Evolutionary conservation across 768 basidiomycete genomes (phyloP).

Genomic region (Tulasnella sp.): DNA sequence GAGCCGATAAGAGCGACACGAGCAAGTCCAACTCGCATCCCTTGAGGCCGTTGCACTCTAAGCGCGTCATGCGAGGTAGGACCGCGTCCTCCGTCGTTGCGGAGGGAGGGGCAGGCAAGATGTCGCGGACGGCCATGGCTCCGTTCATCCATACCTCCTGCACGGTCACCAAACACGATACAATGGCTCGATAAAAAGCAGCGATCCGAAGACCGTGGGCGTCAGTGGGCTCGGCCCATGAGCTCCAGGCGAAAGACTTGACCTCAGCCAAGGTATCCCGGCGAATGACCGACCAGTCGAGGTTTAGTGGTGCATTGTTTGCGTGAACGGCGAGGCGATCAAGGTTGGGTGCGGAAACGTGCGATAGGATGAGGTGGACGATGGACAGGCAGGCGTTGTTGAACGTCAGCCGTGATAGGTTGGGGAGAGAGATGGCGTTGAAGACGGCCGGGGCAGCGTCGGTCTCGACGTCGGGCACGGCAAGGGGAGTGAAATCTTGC

Average conservation of each 20-base stretch:
- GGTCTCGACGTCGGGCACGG: background rate
- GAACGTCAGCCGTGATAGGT: background rate
- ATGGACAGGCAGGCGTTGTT: background rate
- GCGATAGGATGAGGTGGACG: background rate
- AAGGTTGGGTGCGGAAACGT: background rate
- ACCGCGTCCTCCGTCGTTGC: background rate
- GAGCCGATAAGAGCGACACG: background rate
- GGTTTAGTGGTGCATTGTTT: background rate
- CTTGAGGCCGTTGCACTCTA: constrained; percentile 1
- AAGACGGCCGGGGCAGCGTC: background rate
- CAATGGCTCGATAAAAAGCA: background rate
- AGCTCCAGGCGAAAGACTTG: background rate
- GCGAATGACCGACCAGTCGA: background rate
- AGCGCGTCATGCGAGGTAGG: background rate
- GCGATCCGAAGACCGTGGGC: background rate
- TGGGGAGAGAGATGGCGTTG: background rate
- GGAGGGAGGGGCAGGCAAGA: background rate
- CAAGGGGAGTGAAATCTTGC: background rate
- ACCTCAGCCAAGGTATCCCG: background rate
- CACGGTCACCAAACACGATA: background rate
- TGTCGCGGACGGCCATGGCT: background rate
- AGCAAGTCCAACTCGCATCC: background rate
- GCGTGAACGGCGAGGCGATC: background rate
- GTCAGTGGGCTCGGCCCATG: background rate
- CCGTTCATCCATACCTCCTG: background rate